Conservation (phyloP, 2,329 filamentous ascomycete species). For the Trichoderma koningiopsis region DNA sequence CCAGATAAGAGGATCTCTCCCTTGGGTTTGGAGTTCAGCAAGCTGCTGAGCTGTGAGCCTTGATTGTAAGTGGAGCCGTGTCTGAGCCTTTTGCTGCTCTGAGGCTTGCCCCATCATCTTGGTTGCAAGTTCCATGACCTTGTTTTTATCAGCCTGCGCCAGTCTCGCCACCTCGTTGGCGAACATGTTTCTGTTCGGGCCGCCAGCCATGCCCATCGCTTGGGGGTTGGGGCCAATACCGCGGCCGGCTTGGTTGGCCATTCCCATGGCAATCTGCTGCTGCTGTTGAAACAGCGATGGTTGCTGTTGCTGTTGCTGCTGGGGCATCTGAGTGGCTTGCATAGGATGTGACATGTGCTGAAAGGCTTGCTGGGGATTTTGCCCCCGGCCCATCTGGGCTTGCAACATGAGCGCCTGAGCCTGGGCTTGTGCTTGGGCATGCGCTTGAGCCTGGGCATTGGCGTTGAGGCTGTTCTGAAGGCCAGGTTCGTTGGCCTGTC, state of each 20-base stretch:
- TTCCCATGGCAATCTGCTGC: conserved; percentile 38
- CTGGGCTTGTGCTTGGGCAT: conserved; percentile 45
- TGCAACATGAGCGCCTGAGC: conserved; percentile 51
- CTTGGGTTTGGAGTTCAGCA: conserved; percentile 48
- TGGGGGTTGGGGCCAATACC: conserved; percentile 48
- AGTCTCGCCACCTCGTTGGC: conserved; percentile 44
- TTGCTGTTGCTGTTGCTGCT: conserved; percentile 34
- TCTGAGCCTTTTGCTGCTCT: conserved; percentile 48
- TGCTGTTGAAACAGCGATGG: conserved; percentile 35
- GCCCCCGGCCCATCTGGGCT: conserved; percentile 54
- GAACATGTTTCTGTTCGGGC: conserved; percentile 38
- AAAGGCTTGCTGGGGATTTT: conserved; percentile 56
- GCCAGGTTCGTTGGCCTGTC: conserved; percentile 52
- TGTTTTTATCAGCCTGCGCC: conserved; percentile 47
- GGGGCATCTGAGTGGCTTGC: conserved; percentile 35
- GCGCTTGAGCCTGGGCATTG: conserved; percentile 43
- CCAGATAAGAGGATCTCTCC: conserved; percentile 53
- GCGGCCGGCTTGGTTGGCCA: conserved; percentile 42
- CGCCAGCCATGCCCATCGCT: conserved; percentile 43
- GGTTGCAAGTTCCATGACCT: conserved; percentile 49
- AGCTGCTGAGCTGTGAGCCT: conserved; percentile 47
- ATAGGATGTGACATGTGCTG: conserved; percentile 61
- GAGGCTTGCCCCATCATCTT: conserved; percentile 44
- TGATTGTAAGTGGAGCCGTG: conserved; percentile 39
- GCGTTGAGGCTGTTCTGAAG: conserved; percentile 55